Evolutionary conservation across 2,329 filamentous ascomycete species (phyloP).

Genomic region (Talaromyces sp.): DNA sequence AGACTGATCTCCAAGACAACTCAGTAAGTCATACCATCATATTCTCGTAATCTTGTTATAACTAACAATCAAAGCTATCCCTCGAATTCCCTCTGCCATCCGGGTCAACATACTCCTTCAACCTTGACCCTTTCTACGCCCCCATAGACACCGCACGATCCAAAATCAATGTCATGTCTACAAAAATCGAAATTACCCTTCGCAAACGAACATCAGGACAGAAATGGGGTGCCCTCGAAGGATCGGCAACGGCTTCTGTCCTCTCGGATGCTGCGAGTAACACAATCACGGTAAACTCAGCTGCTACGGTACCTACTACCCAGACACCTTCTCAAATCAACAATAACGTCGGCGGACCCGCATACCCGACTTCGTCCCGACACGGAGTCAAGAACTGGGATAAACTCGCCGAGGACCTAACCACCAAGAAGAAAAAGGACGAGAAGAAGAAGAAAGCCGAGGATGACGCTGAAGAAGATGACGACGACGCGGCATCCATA

Average conservation of each 20-base stretch:
- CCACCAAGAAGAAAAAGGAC: conserved; percentile 39
- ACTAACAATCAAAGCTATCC: conserved; percentile 43
- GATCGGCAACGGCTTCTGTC: conserved; percentile 32
- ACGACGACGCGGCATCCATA: conserved; percentile 50
- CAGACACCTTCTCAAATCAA: not conserved
- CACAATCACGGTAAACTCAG: not conserved
- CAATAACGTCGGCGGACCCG: conserved; percentile 45
- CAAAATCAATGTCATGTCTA: conserved; percentile 65
- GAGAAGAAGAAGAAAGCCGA: conserved; percentile 29
- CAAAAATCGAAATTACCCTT: conserved; percentile 76
- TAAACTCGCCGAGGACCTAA: conserved; percentile 60
- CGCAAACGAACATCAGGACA: conserved; percentile 63
- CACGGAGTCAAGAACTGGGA: conserved; percentile 91
- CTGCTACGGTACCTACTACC: conserved; percentile 19
- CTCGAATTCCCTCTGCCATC: conserved; percentile 59
- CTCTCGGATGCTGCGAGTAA: conserved; percentile 23
- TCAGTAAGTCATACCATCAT: conserved; percentile 38
- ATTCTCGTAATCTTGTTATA: conserved; percentile 5
- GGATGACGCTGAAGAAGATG: conserved; percentile 45
- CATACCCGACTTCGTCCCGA: conserved; percentile 84
- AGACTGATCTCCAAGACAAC: conserved; percentile 52
- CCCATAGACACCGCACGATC: conserved; percentile 62
- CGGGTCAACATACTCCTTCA: conserved; percentile 58
- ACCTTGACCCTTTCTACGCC: conserved; percentile 66
- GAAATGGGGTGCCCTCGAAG: conserved; percentile 67